Conservation (phyloP, 257 asterid species). For the Buddleja alternifolia region DNA sequence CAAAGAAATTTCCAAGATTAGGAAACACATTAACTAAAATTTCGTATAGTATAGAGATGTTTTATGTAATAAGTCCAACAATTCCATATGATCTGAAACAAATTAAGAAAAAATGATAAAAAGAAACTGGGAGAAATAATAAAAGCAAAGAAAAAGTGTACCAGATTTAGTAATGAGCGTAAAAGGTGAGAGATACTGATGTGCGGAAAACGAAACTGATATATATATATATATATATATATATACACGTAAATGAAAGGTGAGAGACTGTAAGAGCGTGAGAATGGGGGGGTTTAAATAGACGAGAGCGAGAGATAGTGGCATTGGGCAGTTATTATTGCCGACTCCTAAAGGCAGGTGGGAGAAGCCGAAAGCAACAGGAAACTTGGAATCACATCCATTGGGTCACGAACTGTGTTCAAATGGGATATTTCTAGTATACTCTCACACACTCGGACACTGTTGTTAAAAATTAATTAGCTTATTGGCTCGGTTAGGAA, state of each 20-base stretch:
- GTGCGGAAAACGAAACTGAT: neutral
- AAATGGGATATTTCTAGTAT: neutral
- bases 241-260: neutral
- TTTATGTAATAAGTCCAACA: neutral
- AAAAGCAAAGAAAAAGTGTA: slow-evolving; percentile 1
- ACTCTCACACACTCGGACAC: too few species aligned
- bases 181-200: neutral
- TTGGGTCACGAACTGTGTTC: too few species aligned
- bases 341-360: slow-evolving; percentile 29
- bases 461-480: too few species aligned
- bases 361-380: slow-evolving; percentile 25
- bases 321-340: slow-evolving; percentile 19
- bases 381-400: slow-evolving; percentile 15
- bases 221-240: neutral
- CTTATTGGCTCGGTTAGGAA: too few species aligned
- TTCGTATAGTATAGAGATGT: too few species aligned
- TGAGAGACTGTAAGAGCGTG: neutral
- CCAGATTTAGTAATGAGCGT: slow-evolving; percentile 23
- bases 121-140: too few species aligned
- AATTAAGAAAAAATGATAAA: neutral
- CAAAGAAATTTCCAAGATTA: neutral
- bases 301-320: neutral
- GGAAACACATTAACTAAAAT: neutral
- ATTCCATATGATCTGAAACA: neutral
- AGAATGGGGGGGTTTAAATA: neutral